Conservation (phyloP, 2,329 filamentous ascomycete species). For the Uncinocarpus reesii region DNA sequence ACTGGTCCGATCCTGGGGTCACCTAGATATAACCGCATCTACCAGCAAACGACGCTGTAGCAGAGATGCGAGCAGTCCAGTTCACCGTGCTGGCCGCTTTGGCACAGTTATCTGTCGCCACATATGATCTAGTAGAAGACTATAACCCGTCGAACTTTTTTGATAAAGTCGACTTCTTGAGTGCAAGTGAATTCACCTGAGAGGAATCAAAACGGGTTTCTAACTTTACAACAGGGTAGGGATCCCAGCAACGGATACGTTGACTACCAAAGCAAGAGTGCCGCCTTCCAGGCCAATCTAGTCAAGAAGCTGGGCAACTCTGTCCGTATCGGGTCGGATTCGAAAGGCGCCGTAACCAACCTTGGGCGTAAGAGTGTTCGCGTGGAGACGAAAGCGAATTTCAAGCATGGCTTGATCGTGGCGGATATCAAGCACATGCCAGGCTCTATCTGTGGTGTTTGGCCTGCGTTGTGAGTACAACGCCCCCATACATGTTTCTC, state of each 20-base stretch:
- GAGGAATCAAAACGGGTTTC: not conserved
- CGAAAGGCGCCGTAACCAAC: conserved; percentile 44
- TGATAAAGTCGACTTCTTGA: conserved; percentile 44
- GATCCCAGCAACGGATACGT: conserved; percentile 72
- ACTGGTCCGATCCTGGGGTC: too few species aligned
- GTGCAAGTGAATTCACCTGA: conserved; percentile 26
- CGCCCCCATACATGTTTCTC: not conserved
- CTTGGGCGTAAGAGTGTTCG: conserved; percentile 61
- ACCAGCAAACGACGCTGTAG: not conserved
- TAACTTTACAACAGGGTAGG: conserved; percentile 22
- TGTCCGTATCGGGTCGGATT: conserved; percentile 62
- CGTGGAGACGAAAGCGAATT: conserved; percentile 54
- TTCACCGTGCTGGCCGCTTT: conserved; percentile 43
- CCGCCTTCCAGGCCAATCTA: conserved; percentile 49
- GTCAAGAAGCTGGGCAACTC: conserved; percentile 47
- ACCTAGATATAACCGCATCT: too few species aligned
- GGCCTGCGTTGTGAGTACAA: conserved; percentile 53
- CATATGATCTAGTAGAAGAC: conserved; percentile 16
- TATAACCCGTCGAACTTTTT: conserved; percentile 35
- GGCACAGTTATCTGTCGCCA: conserved; percentile 23
- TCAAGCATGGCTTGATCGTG: conserved; percentile 58
- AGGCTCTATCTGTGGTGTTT: conserved; percentile 56
- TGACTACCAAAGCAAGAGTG: conserved; percentile 51
- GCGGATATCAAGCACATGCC: conserved; percentile 67
- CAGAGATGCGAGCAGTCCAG: conserved; percentile 21